Conservation (phyloP, 2,329 filamentous ascomycete genomes). For the Balansia obtecta region DNA sequence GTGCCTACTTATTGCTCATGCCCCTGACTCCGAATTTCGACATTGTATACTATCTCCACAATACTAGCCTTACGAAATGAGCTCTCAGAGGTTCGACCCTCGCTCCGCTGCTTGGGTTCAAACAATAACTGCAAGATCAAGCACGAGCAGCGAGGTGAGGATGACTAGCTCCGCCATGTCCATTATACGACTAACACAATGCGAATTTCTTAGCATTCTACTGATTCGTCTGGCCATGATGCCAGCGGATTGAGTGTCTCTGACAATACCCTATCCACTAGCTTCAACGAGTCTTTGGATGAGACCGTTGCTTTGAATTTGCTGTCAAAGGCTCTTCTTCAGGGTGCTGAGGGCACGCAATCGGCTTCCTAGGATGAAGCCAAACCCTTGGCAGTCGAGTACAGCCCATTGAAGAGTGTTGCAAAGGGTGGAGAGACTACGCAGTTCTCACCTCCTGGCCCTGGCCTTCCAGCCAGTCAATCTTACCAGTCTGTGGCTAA, state of each 20-base stretch:
- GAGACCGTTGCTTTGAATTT: constrained; percentile 1
- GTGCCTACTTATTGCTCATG: neutral
- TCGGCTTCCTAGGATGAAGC: constrained; percentile 6
- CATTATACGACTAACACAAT: neutral
- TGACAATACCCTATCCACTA: constrained; percentile 4
- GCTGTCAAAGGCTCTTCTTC: constrained; percentile 4
- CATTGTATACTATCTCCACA: neutral
- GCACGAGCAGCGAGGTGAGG: constrained; percentile 5
- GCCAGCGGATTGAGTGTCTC: neutral
- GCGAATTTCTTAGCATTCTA: neutral
- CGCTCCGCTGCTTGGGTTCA: constrained; percentile 4
- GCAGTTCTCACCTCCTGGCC: neutral
- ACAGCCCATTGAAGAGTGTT: neutral
- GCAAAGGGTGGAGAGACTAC: neutral
- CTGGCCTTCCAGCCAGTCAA: constrained; percentile 3
- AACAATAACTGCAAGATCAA: neutral
- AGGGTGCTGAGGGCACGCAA: neutral
- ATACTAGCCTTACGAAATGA: neutral
- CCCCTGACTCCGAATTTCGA: neutral
- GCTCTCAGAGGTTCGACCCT: constrained; percentile 2
- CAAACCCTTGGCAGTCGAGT: constrained; percentile 1
- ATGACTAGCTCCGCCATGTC: neutral
- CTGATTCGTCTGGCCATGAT: neutral
- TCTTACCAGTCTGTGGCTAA: constrained; percentile 4
- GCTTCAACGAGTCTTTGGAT: constrained; percentile 3